Base-by-base conservation (phyloP, 345 rosid species). In the Rhodamnia rubescens region DNA sequence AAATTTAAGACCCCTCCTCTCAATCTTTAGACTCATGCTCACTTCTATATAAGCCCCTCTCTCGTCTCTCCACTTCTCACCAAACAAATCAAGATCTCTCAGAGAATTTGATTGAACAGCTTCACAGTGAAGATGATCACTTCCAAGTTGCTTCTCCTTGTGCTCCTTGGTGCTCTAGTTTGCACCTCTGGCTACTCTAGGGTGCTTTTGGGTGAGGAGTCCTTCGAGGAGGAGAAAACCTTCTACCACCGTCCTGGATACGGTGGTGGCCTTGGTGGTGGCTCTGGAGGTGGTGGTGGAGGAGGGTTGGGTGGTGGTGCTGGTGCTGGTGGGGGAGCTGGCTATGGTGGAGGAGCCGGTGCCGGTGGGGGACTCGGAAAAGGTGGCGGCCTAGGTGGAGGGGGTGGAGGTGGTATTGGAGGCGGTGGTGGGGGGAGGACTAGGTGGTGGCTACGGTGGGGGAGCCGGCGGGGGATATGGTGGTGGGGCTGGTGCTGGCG, bases 161-260 rank as follows among this genome's bases (percentile, higher is more conserved):
- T 90, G 84, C 83, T 90, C 49, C 84, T 92, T 32, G 92, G 91
- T 64, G 85, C 88, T 53, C 42, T 92, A 26, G 88, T 85, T 11
- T 89, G 87, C 88, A 22, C 86, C 81, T 47, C 83, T 32, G 81
- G 80, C 87, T 87, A 36, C 88, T 83, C 91, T 44, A 88, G 94
- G 90, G 88, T 83, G 86, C 88, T 91, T 18, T 83, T 74, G 55
- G 84, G 74, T n/a, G 88, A 87, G 61, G 88, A 89, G 82, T 86
- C 90, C 59, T 86, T 88, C 69, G 88, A 87, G 85, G 92, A 90
- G 75, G 85, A 90, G 87, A 91, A 92, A 83, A 90, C 82, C 87
- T 85, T 90, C 83, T 82, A 16, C 69, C 90, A 27, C 69, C 88
- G 29, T n/a, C 86, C 82, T 3, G 80, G 88, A 49, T 80, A 40